Evolutionary conservation across 202 grass and related monocot species (phyloP), one percentile per base, ranked within the genome.

Genomic region (Dendrocalamus latiflorus): DNA sequence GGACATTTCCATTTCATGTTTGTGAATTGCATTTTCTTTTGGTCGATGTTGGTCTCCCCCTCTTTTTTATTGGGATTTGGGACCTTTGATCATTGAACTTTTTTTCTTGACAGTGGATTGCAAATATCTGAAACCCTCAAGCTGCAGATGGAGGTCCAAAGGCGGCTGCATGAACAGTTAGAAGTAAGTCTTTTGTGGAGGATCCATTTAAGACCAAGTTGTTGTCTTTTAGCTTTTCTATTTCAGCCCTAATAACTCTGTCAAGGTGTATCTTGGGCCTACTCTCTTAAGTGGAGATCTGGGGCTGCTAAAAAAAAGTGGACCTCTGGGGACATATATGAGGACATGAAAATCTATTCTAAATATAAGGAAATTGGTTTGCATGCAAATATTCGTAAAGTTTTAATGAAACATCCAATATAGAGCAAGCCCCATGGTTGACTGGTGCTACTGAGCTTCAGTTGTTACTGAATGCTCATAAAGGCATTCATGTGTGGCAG

Each of bases 61-160:
- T 24, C 6, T 13, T 21, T 57, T 22, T 75, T 43, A 6, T 26
- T 13, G 6, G n/a, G n/a, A n/a, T n/a, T n/a, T n/a, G n/a, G 51
- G 34, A 53, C 8, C 26, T 56, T 68, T 77, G 58, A 74, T 79
- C 17, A 11, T 82, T 72, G 18, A 60, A 18, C 34, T 44, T 68
- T 69, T 36, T 8, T 60, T 14, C 78, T 81, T 70, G 59, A 44
- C 76, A 98, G 95, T 69, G 89, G 92, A 16, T 83, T 92, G 65
- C 88, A 94, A 75, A 91, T 98, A 84, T 93, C 86, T 81, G 95
- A 95, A 84, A 90, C 92, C 58, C 70, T 98, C 36, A 95, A 94
- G 81, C 81, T 91, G 44, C 95, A 98, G 74, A 98, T 95, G 95
- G 95, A 98, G 80, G 88, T 94, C 51, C 91, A 94, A 54, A 94